A percentile compares a stretch with the other conserved stretches of the same genome.
Conservation (phyloP, 345 rosid species). For the Limnanthes douglasii region DNA sequence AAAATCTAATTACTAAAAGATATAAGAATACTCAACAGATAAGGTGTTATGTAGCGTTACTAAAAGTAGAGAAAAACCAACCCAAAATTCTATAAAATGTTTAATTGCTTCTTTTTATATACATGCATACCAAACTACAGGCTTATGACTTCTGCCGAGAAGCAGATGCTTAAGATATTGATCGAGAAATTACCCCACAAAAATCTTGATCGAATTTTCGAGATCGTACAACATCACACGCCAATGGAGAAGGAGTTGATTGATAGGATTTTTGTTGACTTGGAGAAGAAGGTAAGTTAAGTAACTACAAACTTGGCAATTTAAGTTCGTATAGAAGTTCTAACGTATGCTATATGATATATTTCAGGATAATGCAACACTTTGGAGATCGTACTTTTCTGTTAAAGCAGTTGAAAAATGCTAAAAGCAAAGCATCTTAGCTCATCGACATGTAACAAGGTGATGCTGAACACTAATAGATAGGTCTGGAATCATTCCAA, state of each 20-base stretch:
- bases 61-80: too few relatives aligned
- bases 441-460: too few relatives aligned
- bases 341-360: neutral
- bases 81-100: too few relatives aligned
- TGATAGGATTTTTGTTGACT: conserved; percentile 20
- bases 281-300: conserved; percentile 35
- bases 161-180: conserved; percentile 24
- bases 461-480: too few relatives aligned
- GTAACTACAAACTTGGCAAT: too few relatives aligned
- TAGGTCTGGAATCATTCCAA: too few relatives aligned
- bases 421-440: too few relatives aligned
- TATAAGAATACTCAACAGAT: too few relatives aligned
- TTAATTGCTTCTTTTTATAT: too few relatives aligned
- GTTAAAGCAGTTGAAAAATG: conserved; percentile 28
- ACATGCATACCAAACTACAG: conserved; percentile 19
- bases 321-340: neutral
- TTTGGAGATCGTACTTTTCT: conserved; percentile 40
- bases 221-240: conserved; percentile 17
- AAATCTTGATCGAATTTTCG: conserved; percentile 31
- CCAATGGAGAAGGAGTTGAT: conserved; percentile 1
- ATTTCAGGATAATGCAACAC: conserved; percentile 35
- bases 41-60: too few relatives aligned
- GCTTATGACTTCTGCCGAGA: conserved; percentile 34
- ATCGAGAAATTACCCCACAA: conserved; percentile 31
- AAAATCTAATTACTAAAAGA: too few relatives aligned